phyloP scores from a whole-genome alignment of 139 green algal species.

The Ettlia oleoabundans region DNA sequence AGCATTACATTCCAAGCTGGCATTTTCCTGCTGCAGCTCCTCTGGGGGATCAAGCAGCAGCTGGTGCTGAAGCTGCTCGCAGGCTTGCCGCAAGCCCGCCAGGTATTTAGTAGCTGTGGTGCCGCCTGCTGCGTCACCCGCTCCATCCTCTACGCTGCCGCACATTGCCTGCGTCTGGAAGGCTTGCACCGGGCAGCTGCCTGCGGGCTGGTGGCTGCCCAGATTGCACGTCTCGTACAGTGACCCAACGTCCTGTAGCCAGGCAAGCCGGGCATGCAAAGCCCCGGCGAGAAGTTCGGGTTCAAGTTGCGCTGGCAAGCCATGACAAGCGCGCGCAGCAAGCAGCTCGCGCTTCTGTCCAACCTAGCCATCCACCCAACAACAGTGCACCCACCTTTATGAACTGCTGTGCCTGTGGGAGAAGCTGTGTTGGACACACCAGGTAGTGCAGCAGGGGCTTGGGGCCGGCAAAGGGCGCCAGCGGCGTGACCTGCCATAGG shows the following conservation, averaged over 20 bases:
- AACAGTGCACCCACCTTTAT: background rate
- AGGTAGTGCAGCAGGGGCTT: conserved; percentile 38
- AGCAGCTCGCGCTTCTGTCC: too few relatives aligned
- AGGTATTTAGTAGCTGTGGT: conserved; percentile 4
- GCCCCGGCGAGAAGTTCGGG: background rate
- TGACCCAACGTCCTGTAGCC: conserved; percentile 15
- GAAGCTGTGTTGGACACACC: conserved; percentile 11
- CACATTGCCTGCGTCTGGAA: background rate
- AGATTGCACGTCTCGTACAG: conserved; percentile 31
- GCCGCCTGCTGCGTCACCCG: background rate
- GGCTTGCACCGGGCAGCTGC: background rate
- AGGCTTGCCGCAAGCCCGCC: conserved; percentile 1
- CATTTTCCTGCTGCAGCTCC: background rate
- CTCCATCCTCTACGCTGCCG: background rate
- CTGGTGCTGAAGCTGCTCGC: conserved; percentile 28
- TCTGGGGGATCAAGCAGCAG: conserved; percentile 24
- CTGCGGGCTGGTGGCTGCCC: conserved; percentile 11
- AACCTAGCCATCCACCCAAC: too few relatives aligned
- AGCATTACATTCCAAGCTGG: background rate
- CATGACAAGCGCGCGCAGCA: too few relatives aligned
- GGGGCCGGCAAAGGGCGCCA: conserved; percentile 27
- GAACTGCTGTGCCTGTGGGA: background rate
- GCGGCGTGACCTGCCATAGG: conserved; percentile 26
- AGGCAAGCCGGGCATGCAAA: too few relatives aligned
- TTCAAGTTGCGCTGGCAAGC: background rate